These are phyloP conservation scores for Acer yangbiense DNA, from an alignment of 345 rosid species.

Conservation along the genomic window DNA sequence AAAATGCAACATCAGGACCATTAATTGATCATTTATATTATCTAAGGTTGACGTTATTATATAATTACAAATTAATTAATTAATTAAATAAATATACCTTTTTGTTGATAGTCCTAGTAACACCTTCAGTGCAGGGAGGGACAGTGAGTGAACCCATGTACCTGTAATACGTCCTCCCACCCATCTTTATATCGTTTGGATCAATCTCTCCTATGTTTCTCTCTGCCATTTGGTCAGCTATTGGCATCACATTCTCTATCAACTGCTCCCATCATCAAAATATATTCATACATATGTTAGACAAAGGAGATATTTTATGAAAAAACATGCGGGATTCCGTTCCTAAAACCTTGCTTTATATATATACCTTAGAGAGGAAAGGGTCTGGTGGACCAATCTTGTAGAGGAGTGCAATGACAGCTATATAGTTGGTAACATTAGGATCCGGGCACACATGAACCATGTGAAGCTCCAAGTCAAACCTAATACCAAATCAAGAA, in stretches of 20 bases:
- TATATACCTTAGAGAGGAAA: constrained; percentile 58
- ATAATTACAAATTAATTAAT: not conserved
- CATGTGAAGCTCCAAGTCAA: constrained; percentile 73
- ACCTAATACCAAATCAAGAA: constrained; percentile 32
- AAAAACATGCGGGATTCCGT: no score
- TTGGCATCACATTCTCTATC: constrained; percentile 21
- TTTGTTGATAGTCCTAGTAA: constrained; percentile 61
- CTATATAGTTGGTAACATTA: constrained; percentile 34
- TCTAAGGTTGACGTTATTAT: no score
- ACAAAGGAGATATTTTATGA: no score
- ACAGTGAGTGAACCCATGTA: constrained; percentile 79
- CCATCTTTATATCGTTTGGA: constrained; percentile 50
- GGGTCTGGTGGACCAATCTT: constrained; percentile 47
- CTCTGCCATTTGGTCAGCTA: constrained; percentile 28
- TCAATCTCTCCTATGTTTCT: constrained; percentile 47
- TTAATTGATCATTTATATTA: no score
- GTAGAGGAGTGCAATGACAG: constrained; percentile 59
- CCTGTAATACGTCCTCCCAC: constrained; percentile 56
- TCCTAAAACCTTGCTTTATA: not conserved
- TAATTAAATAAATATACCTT: constrained; percentile 35
- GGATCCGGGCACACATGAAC: constrained; percentile 58
- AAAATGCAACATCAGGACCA: not conserved
- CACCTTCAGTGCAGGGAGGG: constrained; percentile 87
- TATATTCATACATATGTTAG: not conserved
- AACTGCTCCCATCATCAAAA: constrained; percentile 26